Evolutionary conservation across 2,329 filamentous ascomycete species (phyloP).

Genomic region (Fusarium sp.): DNA sequence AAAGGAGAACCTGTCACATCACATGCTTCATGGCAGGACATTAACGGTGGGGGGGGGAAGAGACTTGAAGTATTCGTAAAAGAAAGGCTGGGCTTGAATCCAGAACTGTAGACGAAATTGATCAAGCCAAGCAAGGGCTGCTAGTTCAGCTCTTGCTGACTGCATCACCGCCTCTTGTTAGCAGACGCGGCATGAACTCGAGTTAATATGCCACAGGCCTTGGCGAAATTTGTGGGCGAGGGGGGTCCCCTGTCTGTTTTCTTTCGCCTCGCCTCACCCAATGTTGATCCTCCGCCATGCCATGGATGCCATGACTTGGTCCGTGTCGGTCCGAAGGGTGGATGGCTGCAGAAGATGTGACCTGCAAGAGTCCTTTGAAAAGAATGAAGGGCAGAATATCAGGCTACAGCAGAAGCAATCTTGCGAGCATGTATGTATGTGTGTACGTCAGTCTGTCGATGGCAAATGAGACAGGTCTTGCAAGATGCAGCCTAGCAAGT

Average conservation of each 20-base stretch:
- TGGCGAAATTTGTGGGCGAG: conserved; percentile 14
- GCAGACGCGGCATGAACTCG: conserved; percentile 19
- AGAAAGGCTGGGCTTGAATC: background rate
- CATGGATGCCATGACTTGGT: background rate
- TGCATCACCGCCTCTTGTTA: conserved; percentile 25
- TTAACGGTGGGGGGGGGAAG: background rate
- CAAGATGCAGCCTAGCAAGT: conserved; percentile 3
- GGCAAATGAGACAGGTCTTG: conserved; percentile 5
- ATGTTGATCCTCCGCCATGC: conserved; percentile 1
- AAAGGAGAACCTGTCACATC: background rate
- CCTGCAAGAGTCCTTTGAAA: conserved; percentile 1
- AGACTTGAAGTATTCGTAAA: background rate
- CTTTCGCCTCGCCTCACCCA: conserved; percentile 9
- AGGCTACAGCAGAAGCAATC: background rate
- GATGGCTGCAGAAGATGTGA: conserved; percentile 5
- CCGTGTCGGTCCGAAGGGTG: background rate
- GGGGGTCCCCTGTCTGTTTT: conserved; percentile 6
- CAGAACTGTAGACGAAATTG: background rate
- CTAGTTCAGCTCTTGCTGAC: conserved; percentile 31
- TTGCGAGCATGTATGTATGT: background rate
- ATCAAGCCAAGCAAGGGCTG: background rate
- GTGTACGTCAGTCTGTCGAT: background rate
- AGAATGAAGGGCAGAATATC: background rate
- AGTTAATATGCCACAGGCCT: conserved; percentile 23
- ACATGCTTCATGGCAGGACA: background rate